phyloP scores from a whole-genome alignment of 495 filamentous ascomycete species.

The Patellaria atrata region DNA sequence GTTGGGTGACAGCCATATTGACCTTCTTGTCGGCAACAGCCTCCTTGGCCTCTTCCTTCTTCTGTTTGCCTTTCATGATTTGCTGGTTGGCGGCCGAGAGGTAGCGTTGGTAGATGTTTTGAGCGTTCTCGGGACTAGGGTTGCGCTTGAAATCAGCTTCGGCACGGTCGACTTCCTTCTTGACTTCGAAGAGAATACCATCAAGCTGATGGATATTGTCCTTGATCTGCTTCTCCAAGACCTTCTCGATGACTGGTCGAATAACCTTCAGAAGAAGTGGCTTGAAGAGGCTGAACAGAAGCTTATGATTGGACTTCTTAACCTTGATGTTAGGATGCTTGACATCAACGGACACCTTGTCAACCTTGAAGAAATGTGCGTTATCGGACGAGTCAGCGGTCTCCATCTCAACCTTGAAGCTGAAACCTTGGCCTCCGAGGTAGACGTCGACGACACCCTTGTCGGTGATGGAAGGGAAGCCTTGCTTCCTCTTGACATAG shows the following conservation, averaged over 20 bases:
- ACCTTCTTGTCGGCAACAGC: constrained; percentile 58
- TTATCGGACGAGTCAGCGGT: constrained; percentile 63
- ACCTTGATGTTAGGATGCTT: constrained; percentile 81
- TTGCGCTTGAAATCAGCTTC: constrained; percentile 44
- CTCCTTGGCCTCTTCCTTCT: constrained; percentile 39
- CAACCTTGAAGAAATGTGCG: constrained; percentile 83
- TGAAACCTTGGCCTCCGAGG: constrained; percentile 74
- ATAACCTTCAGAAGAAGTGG: constrained; percentile 73
- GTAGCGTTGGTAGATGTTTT: constrained; percentile 82
- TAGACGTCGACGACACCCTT: constrained; percentile 82
- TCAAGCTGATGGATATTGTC: constrained; percentile 62
- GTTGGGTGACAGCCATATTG: constrained; percentile 73
- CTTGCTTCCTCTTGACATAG: constrained; percentile 90
- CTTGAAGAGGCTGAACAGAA: constrained; percentile 78
- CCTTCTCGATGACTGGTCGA: constrained; percentile 70
- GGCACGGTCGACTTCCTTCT: constrained; percentile 67
- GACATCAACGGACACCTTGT: constrained; percentile 71
- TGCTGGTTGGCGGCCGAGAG: constrained; percentile 58
- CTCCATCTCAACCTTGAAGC: constrained; percentile 82
- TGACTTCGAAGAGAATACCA: constrained; percentile 53
- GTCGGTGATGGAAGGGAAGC: constrained; percentile 83
- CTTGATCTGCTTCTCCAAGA: constrained; percentile 74
- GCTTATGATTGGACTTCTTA: constrained; percentile 87
- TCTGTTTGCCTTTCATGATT: constrained; percentile 55
- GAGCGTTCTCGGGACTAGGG: constrained; percentile 55